Base-by-base conservation (phyloP, 192 early-diverging fungal genomes). In the Entomortierella parvispora region DNA sequence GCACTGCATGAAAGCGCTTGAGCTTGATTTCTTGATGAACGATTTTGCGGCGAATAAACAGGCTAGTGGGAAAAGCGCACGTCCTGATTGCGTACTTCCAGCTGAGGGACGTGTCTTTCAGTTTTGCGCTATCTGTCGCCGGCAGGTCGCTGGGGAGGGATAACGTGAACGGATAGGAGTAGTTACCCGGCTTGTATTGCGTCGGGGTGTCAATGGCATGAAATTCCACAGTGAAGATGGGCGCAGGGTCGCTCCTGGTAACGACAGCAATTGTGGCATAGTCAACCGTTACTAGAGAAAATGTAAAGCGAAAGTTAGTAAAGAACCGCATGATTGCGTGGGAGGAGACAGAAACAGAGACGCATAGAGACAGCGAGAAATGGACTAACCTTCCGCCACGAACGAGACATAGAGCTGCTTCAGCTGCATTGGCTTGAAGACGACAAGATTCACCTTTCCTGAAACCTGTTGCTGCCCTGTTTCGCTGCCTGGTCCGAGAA, bases 361-460 rank as follows among this genome's bases (percentile, higher is more conserved):
- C n/a, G n/a, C n/a, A 20, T 40, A 40, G 7, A 12, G 33, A 20
- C 31, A 54, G 18, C 25, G 51, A 4, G 3, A 33, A 17, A 20
- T 17, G 10, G 5, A 10, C 31, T 57, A 32, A 68, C 74, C 74
- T 63, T 63, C 74, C 18, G 65, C 74, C 23, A 56, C 18, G 43
- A 77, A 68, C 0, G 49, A 17, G 18, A 77, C 65, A 9, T 20
- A 28, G 31, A 77, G 53, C 18, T 68, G 74, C 32, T 77, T 77
- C n/a, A 77, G 20, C 25, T 68, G 65, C 25, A 68, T 18, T n/a
- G 74, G 34, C 48, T 68, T 68, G 43, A 58, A 47, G 17, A 77
- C 65, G 14, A 23, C 29, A 11, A 77, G 32, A 17, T 17, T 58
- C 22, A 77, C 17, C 3, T 45, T 59, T 46, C 74, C 74, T 17